Base-by-base conservation (phyloP, 2,329 filamentous ascomycete species). In the Epichloe scottii region DNA sequence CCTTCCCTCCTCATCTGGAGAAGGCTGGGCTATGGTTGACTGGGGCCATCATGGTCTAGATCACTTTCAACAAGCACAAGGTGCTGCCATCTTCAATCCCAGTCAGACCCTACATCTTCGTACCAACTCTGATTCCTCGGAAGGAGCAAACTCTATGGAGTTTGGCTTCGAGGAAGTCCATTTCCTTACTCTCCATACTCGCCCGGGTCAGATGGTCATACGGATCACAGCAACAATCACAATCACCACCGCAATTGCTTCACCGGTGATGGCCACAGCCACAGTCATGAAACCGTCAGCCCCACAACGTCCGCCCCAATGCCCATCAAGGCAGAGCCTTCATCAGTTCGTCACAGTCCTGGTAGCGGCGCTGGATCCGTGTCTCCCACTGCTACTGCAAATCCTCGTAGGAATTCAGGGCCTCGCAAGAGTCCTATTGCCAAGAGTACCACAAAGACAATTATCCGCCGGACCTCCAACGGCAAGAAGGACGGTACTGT, bases 91-190 rank as follows among this genome's bases (percentile, higher is more conserved):
- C 62, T 94, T 95, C 74, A 95, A 96, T 68, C 91, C 91, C 2
- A 82, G 85, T 55, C 87, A 95, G 70, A 94, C 89, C 1, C 73
- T 97, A 48, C 91, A 96, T 70, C 78, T 95, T 62, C 81, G 90
- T 58, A 90, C 85, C 50, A 83, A 85, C 60, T 95, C 90, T 4
- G 88, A 94, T 61, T 93, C 89, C 2, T 93, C 86, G 1, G 85
- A 90, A 35, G 80, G 82, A 59, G 67, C 80, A 66, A 74, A 77
- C 66, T 72, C 84, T 62, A 63, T 85, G 74, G 65, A 88, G 70
- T 66, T 89, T 76, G 72, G 87, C 70, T 95, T 85, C 59, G 89
- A 94, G 64, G 89, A 95, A 59, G 79, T 89, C 46, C 70, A 64
- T 2, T 87, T 90, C 67, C 83, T 21, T 84, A 84, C 63, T 85